Base-by-base conservation (phyloP, 768 basidiomycete genomes). In the Amanita rubescens region DNA sequence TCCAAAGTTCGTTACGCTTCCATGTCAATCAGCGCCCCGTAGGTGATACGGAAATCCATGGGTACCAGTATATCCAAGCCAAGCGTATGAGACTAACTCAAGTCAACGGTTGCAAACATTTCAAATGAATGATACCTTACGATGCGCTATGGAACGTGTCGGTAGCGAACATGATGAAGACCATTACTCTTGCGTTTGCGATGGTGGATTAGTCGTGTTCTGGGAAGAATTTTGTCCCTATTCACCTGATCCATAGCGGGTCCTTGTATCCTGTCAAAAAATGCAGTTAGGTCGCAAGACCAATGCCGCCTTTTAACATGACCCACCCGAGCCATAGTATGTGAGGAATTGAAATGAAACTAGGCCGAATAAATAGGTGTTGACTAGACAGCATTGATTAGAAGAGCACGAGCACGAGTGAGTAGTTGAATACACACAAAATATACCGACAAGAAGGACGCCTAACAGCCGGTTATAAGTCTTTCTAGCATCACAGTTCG, bases 81-180 rank as follows among this genome's bases (percentile, higher is more conserved):
- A 54, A 47, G 38, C 55, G 59, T 25, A 58, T 25, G 15, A 53
- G 20, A 15, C 55, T 45, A 49, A 34, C 46, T 55, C 11, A 52
- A 7, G 37, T 57, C 12, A 33, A 47, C 8, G 27, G 14, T n/a
- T 17, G 8, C 17, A 14, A 17, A 47, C 10, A 49, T 11, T 12
- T 17, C 6, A 7, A 50, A 42, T 30, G 5, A 49, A 20, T 42
- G 19, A 2, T 9, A 42, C 39, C 61, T 49, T 52, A 62, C 61
- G 58, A 46, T 15, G 49, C 11, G 19, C 51, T 59, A 42, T 60
- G 60, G 30, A 53, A 12, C 1, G 58, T 55, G 42, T 62, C 60
- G 43, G 58, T 37, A 11, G 51, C 15, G 42, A 58, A 56, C 19
- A 61, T 51, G 20, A 42, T 46, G 5, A 55, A 53, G 22, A 61